Base-by-base conservation (phyloP, 129 eudicot genomes). In the Calendula officinalis region DNA sequence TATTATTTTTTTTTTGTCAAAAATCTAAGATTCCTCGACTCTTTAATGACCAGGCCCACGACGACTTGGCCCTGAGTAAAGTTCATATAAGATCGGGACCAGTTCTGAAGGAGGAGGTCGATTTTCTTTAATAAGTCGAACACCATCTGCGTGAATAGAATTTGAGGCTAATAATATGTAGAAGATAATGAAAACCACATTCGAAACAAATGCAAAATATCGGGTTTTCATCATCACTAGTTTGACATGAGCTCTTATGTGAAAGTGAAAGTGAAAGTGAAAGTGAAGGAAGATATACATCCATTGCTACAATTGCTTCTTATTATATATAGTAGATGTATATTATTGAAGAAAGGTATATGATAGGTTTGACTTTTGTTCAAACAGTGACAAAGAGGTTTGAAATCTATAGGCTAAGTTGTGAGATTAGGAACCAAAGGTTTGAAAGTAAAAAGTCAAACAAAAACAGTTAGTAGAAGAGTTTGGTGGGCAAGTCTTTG, bases 41-140 rank as follows among this genome's bases (percentile, higher is more conserved):
- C 45, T 4, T 50, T 47, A 64, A n/a, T 64, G 69, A 47, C 69
- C 69, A 46, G 41, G 56, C 56, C 69, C 69, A 36, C 69, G 69
- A 33, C 7, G 56, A 45, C 56, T 64, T 64, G 69, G 69, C 30
- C 69, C 69, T 0, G 69, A 64, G 57, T 64, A 62, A 47, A 62
- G 38, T 34, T 13, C 54, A 12, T 54, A 62, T 12, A 62, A 62
- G 41, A 5, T 8, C 17, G 27, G 30, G 53, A 44, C 42, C 17
- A 14, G n/a, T 11, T 56, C 32, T 16, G 43, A 13, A 35, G 64
- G 47, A 58, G 61, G 12, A 58, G 64, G 47, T 13, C 15, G 34
- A 46, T 7, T 11, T 58, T 58, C 32, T 37, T 58, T 58, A 11
- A 36, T 34, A 12, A 9, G 41, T 7, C 62, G 17, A 38, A 58